Evolutionary conservation across 2,329 filamentous ascomycete genomes (phyloP), one percentile per base, ranked within the genome.

Genomic region (Penicillium concentricum): DNA sequence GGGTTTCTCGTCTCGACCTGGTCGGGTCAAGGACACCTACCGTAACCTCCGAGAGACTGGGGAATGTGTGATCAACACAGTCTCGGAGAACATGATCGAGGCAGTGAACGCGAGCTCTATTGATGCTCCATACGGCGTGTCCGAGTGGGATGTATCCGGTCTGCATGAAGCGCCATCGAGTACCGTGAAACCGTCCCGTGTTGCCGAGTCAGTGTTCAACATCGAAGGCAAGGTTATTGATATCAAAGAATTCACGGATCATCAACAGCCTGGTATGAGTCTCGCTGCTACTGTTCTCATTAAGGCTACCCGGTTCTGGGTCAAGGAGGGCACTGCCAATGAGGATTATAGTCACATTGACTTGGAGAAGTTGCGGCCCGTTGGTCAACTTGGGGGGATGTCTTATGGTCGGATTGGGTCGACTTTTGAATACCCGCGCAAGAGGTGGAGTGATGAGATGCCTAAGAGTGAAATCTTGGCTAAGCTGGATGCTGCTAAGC

Each of bases 241-340:
- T 49, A 79, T 80, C 76, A 74, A 86, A 66, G 91, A 96, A 75
- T 94, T 90, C 76, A 86, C 90, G 71, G 88, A 86, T 72, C 81
- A 81, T 55, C 80, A 80, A 1, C 84, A 77, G 12, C 87, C 87
- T 0, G 91, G 89, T 2, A 87, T 86, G 76, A 91, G 86, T 77
- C 87, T 87, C 1, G 85, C 87, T 0, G 87, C 87, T 4, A 71
- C 94, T 57, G 88, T 84, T 1, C 80, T 96, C 38, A 79, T 96
- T 15, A 91, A 96, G 76, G 92, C 91, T 0, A 86, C 88, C 26
- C 81, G 87, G 34, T 96, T 96, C 69, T 96, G 92, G 90, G 90
- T 87, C 1, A 79, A 91, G 54, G 89, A 94, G 71, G 92, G 96
- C 73, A 90, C 91, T 2, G 76, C 94, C 56, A 89, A 94, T 67